These are phyloP conservation scores for Yamadazyma nakazawae DNA, from an alignment of 805 yeast genomes.

Conservation along the genomic window DNA sequence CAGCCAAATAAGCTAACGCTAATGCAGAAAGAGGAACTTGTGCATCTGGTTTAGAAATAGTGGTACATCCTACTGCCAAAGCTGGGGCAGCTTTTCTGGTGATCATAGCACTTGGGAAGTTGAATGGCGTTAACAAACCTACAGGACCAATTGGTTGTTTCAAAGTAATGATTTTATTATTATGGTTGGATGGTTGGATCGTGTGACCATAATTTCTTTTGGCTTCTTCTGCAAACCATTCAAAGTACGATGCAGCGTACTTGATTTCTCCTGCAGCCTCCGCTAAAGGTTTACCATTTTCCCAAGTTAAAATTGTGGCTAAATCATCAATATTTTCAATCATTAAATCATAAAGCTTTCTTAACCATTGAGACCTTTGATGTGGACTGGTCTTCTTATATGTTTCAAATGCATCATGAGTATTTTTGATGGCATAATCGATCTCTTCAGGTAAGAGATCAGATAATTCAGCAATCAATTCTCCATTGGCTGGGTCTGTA, in stretches of 20 bases:
- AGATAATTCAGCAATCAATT: constrained; percentile 32
- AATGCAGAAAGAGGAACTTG: constrained; percentile 60
- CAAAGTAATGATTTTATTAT: constrained; percentile 50
- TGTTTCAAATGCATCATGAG: constrained; percentile 43
- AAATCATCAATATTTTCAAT: constrained; percentile 54
- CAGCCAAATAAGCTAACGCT: constrained; percentile 53
- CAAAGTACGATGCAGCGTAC: constrained; percentile 52
- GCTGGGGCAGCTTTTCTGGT: constrained; percentile 65
- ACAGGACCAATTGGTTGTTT: constrained; percentile 65
- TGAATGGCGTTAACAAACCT: constrained; percentile 64
- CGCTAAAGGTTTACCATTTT: constrained; percentile 55
- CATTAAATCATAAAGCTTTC: constrained; percentile 50
- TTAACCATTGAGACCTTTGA: constrained; percentile 49
- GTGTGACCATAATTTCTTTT: constrained; percentile 54
- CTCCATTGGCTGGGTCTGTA: constrained; percentile 39
- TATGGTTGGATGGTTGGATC: constrained; percentile 50
- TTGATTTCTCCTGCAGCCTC: constrained; percentile 56
- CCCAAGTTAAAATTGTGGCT: constrained; percentile 55
- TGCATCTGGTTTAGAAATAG: constrained; percentile 58
- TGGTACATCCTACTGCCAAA: constrained; percentile 62
- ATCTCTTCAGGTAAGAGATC: constrained; percentile 46
- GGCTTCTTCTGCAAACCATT: constrained; percentile 53
- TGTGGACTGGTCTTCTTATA: constrained; percentile 48
- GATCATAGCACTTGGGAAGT: constrained; percentile 67
- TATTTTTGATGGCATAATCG: constrained; percentile 45